These are phyloP conservation scores for Eutrema japonicum DNA, from an alignment of 345 rosid genomes.

Conservation along the genomic window DNA sequence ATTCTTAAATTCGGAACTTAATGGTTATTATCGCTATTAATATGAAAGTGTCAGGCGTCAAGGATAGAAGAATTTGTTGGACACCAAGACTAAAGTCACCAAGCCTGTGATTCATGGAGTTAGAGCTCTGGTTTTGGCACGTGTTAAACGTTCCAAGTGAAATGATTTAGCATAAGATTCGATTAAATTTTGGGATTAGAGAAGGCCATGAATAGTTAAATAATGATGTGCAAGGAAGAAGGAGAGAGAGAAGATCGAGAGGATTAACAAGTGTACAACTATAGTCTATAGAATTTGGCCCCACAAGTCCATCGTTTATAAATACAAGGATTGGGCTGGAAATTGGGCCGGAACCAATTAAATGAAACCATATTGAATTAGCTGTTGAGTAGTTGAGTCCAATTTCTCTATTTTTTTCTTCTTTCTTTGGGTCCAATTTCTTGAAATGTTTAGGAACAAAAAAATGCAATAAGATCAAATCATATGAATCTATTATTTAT, in stretches of 20 bases:
- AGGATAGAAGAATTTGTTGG: background rate
- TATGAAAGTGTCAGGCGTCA: background rate
- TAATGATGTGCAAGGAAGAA: background rate
- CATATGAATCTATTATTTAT: background rate
- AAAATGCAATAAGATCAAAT: background rate
- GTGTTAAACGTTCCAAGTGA: background rate
- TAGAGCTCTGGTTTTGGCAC: background rate
- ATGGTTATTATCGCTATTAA: no score
- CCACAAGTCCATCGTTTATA: background rate
- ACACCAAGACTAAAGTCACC: constrained; percentile 23
- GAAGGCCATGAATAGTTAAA: background rate
- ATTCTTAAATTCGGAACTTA: background rate
- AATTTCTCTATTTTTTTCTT: no score
- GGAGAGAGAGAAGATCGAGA: background rate
- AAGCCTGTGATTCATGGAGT: background rate
- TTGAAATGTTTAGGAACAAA: no score
- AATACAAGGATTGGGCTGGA: background rate
- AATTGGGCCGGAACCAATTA: background rate
- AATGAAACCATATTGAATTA: background rate
- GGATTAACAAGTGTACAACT: background rate
- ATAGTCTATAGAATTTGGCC: constrained; percentile 1
- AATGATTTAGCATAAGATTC: background rate
- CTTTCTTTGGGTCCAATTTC: no score
- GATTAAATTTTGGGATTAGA: background rate
- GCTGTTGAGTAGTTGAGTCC: background rate